Base-by-base conservation (phyloP, 1,139 yeast species). In the Geotrichum reessii region DNA sequence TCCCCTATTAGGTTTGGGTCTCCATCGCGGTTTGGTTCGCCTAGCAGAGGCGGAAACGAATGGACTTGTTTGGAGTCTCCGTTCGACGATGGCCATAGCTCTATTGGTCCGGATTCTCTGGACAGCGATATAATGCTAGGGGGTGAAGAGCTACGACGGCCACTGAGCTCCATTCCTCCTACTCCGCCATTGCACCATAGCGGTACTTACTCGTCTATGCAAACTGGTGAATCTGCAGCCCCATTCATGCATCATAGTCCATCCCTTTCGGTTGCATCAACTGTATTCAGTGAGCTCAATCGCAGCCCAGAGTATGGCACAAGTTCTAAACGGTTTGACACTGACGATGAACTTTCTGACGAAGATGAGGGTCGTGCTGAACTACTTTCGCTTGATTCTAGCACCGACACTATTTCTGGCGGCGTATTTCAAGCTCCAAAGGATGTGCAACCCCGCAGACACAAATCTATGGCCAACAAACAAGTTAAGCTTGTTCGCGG, bases 401-500 rank as follows among this genome's bases (percentile, higher is more conserved):
- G 27, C 17, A 12, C 48, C 6, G 55, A 52, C 25, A 52, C 55
- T 19, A 52, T 52, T n/a, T 52, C 44, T n/a, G 54, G 48, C 24
- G 50, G 64, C 3, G 58, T 61, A 6, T 65, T 62, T 46, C 70
- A 70, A 46, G 77, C 76, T 24, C 79, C 81, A 17, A 71, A 71
- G 28, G 74, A 78, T 52, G 82, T 84, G 1, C 83, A 81, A 65
- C 84, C 85, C 17, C 78, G 84, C 59, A 81, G 87, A 63, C 81
- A 83, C 65, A 80, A 81, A 66, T 78, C 83, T 14, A 81, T 79
- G 68, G 76, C 81, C 52, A 75, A 83, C 59, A 80, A 80, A 66
- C 85, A 86, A 68, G 88, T 87, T 55, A 75, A 86, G 63, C 80
- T 88, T 52, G 86, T 85, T 48, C 78, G 86, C 25, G 93, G 95